Conservation (phyloP, 257 asterid species). For the Striga asiatica region DNA sequence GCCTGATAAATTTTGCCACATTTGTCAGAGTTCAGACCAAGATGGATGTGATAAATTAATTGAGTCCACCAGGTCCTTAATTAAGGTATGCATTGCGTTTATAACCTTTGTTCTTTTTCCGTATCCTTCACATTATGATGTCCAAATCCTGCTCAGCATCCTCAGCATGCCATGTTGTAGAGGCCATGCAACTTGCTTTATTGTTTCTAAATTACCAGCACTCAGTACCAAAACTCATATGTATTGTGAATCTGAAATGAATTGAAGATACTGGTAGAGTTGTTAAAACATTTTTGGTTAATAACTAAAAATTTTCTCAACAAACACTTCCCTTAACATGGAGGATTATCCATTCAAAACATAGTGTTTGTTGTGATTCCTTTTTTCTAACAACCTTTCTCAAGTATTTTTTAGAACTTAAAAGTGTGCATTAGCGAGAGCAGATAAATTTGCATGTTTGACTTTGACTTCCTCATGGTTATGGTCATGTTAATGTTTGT, state of each 20-base stretch:
- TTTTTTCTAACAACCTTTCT: too few relatives aligned
- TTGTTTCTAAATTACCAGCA: constrained; percentile 18
- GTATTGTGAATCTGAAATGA: constrained; percentile 21
- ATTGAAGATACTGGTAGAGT: constrained; percentile 19
- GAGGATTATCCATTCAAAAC: too few relatives aligned
- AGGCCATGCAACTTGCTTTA: constrained; percentile 24
- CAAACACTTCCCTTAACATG: background rate
- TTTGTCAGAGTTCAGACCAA: constrained; percentile 32
- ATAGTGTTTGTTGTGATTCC: too few relatives aligned
- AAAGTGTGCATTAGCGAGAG: too few relatives aligned
- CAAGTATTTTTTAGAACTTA: too few relatives aligned
- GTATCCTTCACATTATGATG: constrained; percentile 3
- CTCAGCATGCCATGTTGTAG: constrained; percentile 13
- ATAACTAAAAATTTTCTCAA: background rate
- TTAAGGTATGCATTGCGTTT: constrained; percentile 29
- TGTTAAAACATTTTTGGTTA: background rate
- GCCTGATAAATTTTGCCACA: too few relatives aligned
- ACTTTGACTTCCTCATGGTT: background rate
- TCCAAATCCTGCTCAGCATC: background rate
- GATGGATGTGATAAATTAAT: constrained; percentile 21
- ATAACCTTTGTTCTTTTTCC: constrained; percentile 1
- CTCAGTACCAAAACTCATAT: too few relatives aligned
- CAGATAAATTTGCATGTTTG: too few relatives aligned
- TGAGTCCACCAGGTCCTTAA: constrained; percentile 27
- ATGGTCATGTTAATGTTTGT: background rate